Evolutionary conservation across 1,284 basidiomycete genomes (phyloP).

Genomic region (Ustilago shanxiensis): DNA sequence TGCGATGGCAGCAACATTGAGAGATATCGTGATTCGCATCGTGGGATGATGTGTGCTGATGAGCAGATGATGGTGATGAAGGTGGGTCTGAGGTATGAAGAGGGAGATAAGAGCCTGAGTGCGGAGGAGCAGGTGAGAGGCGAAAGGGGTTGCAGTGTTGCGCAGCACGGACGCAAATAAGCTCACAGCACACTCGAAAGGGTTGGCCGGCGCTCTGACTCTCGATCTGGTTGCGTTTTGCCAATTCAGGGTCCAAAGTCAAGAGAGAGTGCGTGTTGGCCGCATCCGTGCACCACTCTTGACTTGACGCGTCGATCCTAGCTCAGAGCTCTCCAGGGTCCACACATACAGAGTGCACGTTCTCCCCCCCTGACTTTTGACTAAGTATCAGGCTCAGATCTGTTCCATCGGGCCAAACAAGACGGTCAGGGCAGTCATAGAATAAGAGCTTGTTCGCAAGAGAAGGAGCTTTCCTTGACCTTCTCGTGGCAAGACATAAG

Average conservation of each 20-base stretch:
- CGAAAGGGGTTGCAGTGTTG: background rate
- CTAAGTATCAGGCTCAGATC: background rate
- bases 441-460: too few species aligned
- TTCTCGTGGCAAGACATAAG: too few species aligned
- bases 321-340: background rate
- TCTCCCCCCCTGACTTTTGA: background rate
- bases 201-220: too few species aligned
- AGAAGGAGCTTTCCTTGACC: too few species aligned
- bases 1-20: background rate
- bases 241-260: constrained; percentile 12
- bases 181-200: too few species aligned
- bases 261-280: background rate
- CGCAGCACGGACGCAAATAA: background rate
- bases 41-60: background rate
- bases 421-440: too few species aligned
- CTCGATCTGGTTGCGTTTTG: background rate
- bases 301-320: background rate
- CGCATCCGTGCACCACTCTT: constrained; percentile 14
- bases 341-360: background rate
- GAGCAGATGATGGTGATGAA: too few species aligned
- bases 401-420: too few species aligned
- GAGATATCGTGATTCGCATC: constrained; percentile 1
- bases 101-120: constrained; percentile 3
- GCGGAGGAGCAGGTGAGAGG: background rate
- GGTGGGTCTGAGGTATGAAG: background rate